Evolutionary conservation across 1,284 basidiomycete species (phyloP).

Genomic region (Pseudozyma flocculosa): DNA sequence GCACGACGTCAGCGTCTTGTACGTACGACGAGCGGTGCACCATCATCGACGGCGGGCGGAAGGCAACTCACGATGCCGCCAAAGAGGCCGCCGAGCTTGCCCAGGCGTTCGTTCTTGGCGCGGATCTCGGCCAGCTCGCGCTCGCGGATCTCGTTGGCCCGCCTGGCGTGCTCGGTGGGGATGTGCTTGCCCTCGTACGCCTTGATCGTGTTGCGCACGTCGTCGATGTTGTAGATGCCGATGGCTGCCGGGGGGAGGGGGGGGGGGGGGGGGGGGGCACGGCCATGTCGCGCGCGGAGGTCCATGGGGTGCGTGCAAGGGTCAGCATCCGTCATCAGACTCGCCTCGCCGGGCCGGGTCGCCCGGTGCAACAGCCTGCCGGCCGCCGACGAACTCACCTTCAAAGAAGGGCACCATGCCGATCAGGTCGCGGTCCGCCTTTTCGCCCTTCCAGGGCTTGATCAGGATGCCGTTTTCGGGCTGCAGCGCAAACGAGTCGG

Average conservation of each 20-base stretch:
- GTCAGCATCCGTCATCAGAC: no score
- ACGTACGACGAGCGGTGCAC: no score
- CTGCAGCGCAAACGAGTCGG: slow-evolving; percentile 75
- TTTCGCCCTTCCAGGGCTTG: slow-evolving; percentile 82
- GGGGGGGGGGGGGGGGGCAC: no score
- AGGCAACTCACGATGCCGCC: slow-evolving; percentile 59
- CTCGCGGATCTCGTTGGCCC: slow-evolving; percentile 69
- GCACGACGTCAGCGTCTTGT: no score
- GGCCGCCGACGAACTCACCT: no score
- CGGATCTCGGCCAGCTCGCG: slow-evolving; percentile 64
- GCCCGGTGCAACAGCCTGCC: no score
- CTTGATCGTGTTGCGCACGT: slow-evolving; percentile 82
- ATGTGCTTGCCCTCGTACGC: slow-evolving; percentile 86
- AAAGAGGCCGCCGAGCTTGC: slow-evolving; percentile 62
- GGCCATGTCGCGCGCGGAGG: no score
- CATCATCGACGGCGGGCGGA: no score
- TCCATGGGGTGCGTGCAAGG: no score
- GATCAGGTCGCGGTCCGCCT: slow-evolving; percentile 73
- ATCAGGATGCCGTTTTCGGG: slow-evolving; percentile 87
- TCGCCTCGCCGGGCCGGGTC: no score
- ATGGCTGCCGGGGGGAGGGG: slow-evolving; percentile 50
- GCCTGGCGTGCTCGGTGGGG: slow-evolving; percentile 83
- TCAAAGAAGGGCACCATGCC: slow-evolving; percentile 95
- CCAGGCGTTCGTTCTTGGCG: slow-evolving; percentile 14
- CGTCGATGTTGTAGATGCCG: slow-evolving; percentile 61